These are phyloP conservation scores for Flaveria robusta DNA, from an alignment of 129 eudicot species.

Conservation along the genomic window DNA sequence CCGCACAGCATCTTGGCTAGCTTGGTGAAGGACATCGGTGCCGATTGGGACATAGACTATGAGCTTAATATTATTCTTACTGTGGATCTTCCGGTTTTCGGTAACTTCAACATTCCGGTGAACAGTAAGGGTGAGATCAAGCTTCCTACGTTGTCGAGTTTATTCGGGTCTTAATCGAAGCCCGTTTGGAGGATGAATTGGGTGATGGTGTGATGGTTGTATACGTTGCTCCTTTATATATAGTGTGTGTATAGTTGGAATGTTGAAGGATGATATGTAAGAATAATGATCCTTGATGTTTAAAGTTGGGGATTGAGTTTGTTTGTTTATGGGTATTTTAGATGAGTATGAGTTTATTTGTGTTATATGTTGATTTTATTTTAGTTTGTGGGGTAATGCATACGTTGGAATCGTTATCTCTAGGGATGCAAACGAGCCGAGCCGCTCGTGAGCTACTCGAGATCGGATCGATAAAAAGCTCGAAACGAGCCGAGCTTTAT, in stretches of 20 bases:
- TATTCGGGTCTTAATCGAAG: slow-evolving; percentile 26
- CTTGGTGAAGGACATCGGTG: slow-evolving; percentile 62
- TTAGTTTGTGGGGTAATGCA: too few relatives aligned
- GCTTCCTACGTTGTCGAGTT: slow-evolving; percentile 63
- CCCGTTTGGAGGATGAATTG: neutral
- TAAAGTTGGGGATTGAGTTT: neutral
- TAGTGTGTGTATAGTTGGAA: neutral
- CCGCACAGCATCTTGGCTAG: slow-evolving; percentile 70
- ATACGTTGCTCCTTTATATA: neutral
- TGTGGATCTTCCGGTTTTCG: slow-evolving; percentile 76
- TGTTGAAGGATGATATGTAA: neutral
- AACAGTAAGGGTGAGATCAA: slow-evolving; percentile 71
- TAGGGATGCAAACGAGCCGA: too few relatives aligned
- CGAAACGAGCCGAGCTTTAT: too few relatives aligned
- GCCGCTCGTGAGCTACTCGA: too few relatives aligned
- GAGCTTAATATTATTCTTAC: slow-evolving; percentile 49
- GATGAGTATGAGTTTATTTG: neutral
- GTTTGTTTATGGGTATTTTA: neutral
- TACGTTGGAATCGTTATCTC: too few relatives aligned
- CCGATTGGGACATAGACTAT: slow-evolving; percentile 90
- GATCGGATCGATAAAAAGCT: too few relatives aligned
- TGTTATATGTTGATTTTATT: neutral
- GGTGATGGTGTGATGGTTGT: slow-evolving; percentile 10
- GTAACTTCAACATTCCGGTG: slow-evolving; percentile 66
- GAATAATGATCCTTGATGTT: slow-evolving; percentile 1